Evolutionary conservation across 176 grass and related monocot species (phyloP).

Genomic region (Carex littledalei): DNA sequence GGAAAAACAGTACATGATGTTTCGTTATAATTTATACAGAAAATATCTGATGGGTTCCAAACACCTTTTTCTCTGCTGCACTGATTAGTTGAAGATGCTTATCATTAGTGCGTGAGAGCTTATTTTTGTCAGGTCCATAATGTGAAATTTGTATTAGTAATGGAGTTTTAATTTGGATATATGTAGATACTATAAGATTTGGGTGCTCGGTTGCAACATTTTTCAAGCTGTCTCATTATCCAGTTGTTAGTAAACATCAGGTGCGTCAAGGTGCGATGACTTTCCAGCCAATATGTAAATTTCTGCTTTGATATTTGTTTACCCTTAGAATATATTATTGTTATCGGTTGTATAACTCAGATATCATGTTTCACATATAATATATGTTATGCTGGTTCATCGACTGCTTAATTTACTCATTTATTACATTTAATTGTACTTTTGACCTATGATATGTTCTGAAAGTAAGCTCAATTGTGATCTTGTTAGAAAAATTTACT

Average conservation of each 20-base stretch:
- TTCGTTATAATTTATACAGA: neutral
- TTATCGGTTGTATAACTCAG: constrained; percentile 2
- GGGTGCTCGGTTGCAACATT: too few species aligned
- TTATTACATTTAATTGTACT: neutral
- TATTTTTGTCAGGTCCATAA: too few species aligned
- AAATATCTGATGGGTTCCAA: neutral
- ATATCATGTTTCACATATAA: neutral
- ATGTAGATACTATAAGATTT: too few species aligned
- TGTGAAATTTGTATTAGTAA: too few species aligned
- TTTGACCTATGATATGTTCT: too few species aligned
- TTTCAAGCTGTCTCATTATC: constrained; percentile 52
- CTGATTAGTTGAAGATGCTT: neutral
- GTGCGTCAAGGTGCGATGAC: neutral
- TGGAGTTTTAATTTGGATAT: too few species aligned
- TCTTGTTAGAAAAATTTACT: too few species aligned
- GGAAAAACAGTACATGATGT: neutral
- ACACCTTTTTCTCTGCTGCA: neutral
- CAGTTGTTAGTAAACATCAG: neutral
- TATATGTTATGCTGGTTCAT: neutral
- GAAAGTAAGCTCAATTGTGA: too few species aligned
- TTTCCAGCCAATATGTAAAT: neutral
- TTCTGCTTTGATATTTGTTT: neutral
- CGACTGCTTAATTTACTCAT: neutral
- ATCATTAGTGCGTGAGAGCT: too few species aligned
- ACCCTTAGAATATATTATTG: neutral